phyloP scores from a whole-genome alignment of 2,329 filamentous ascomycete species.

The Pseudogymnoascus destructans region DNA sequence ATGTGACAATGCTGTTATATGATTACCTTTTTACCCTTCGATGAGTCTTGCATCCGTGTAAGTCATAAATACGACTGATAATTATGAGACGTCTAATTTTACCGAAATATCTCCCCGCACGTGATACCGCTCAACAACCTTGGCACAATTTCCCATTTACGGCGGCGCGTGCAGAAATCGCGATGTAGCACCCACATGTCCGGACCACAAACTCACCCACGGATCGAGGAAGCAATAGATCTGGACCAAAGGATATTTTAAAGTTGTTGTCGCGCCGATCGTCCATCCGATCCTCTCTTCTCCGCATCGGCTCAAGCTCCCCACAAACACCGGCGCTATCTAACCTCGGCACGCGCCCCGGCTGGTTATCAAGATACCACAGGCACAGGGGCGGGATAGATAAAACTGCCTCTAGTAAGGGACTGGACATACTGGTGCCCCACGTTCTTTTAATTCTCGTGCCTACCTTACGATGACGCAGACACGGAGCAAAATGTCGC shows the following conservation, averaged over 20 bases:
- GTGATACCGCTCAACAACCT: background rate
- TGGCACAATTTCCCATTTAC: no score
- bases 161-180: background rate
- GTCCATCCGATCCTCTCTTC: no score
- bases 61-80: background rate
- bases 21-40: background rate
- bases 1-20: background rate
- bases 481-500: background rate
- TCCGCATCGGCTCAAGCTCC: background rate
- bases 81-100: background rate
- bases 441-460: background rate
- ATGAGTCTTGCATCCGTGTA: background rate
- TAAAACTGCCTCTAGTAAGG: no score
- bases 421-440: background rate
- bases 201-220: background rate
- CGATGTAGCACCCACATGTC: background rate
- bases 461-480: background rate
- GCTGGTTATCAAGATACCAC: no score
- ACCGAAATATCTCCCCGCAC: background rate
- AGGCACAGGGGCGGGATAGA: no score
- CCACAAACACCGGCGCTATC: background rate
- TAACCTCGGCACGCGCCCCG: background rate
- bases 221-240: background rate
- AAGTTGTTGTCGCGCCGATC: background rate
- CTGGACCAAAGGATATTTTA: background rate